Evolutionary conservation across 345 rosid genomes (phyloP), one percentile per base, ranked within the genome.

Genomic region (Citrus mangshanensis): DNA sequence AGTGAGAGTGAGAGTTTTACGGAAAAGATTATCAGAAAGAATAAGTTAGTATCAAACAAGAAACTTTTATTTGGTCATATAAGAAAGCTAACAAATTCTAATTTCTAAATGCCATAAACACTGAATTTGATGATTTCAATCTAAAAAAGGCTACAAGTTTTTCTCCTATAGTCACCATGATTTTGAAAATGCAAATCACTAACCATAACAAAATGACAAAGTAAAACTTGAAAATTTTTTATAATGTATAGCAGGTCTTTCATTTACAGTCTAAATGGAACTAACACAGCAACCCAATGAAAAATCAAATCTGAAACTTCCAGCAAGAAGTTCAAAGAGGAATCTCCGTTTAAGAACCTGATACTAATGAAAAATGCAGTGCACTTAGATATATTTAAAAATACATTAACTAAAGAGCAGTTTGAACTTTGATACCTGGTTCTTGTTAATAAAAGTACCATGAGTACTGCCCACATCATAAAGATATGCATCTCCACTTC

Each of bases 391-490:
- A 63, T 9, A 27, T 19, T 16, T 19, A 27, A 46, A 19, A 69
- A 24, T 42, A 9, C 7, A 24, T 24, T 9, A 30, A 55, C 24
- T 7, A 35, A 72, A 32, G 2, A 46, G 70, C 49, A 51, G 32
- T 42, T 22, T 35, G 72, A 72, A 56, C 27, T 42, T 19, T 40
- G 72, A 72, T 89, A 96, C 98, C 98, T 89, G 91, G 63, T 42
- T 83, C 89, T 93, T 96, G 88, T 96, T 94, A 72, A 93, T 64
- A 35, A 74, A 88, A 27, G 98, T 89, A 70, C 98, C 97, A 80
- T 96, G 99, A 18, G 94, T 91, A 78, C 98, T 94, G 46, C 91
- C 97, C 49, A 91, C 89, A 83, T 94, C 99, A 63, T 89, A 96
- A 49, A 96, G 77, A 79, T 89, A 96, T 0, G 99, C 97, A 63